These are phyloP conservation scores for Boletus tomentosulus DNA, from an alignment of 768 basidiomycete genomes.

Conservation along the genomic window DNA sequence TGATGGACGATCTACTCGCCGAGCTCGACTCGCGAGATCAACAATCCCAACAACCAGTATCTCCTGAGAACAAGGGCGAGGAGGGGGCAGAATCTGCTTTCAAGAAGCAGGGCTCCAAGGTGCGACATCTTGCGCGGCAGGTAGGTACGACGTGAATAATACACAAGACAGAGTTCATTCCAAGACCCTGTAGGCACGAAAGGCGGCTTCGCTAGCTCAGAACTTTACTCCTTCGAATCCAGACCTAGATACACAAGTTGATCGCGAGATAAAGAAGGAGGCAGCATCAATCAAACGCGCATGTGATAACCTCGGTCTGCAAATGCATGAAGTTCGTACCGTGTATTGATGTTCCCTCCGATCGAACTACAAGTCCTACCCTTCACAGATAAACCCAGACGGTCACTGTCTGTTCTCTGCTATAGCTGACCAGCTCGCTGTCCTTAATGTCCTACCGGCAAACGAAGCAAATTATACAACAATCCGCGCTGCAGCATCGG, in stretches of 20 bases:
- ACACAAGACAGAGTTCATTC: not conserved
- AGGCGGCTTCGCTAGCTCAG: constrained; percentile 61
- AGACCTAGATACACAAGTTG: constrained; percentile 53
- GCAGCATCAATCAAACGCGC: constrained; percentile 57
- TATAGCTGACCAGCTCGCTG: constrained; percentile 82
- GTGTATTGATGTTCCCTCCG: not conserved
- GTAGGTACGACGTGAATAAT: constrained; percentile 34
- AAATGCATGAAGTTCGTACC: constrained; percentile 56
- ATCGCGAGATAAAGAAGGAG: constrained; percentile 66
- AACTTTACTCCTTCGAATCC: constrained; percentile 49
- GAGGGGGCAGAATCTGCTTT: constrained; percentile 19
- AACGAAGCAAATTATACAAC: constrained; percentile 54
- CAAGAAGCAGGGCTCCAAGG: constrained; percentile 54
- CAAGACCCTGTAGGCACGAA: constrained; percentile 52
- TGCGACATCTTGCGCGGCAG: constrained; percentile 68
- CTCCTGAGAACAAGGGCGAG: constrained; percentile 26
- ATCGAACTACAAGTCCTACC: not conserved
- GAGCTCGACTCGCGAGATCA: constrained; percentile 67
- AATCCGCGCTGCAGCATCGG: constrained; percentile 66
- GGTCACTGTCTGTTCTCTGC: constrained; percentile 96
- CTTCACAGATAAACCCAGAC: constrained; percentile 83
- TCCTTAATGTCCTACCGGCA: constrained; percentile 63
- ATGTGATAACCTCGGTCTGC: constrained; percentile 62
- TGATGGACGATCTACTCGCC: constrained; percentile 72
- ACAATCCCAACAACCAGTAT: constrained; percentile 31